phyloP scores from a whole-genome alignment of 805 yeast species.

The Candida michaelii region DNA sequence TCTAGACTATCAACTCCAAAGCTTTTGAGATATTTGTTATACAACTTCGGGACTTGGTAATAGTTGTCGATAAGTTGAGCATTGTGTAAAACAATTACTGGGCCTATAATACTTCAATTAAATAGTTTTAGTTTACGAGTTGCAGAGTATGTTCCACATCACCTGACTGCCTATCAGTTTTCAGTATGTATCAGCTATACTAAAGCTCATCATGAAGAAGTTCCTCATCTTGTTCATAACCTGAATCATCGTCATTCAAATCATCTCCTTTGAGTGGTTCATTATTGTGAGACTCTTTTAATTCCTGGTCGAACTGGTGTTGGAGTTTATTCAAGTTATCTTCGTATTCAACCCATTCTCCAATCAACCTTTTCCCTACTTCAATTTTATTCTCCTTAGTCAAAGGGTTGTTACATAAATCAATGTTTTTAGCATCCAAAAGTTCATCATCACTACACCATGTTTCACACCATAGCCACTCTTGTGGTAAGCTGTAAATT shows the following conservation, averaged over 20 bases:
- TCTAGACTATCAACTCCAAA: too few species aligned
- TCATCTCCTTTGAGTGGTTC: neutral
- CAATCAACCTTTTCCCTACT: slow-evolving; percentile 70
- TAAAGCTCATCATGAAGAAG: slow-evolving; percentile 9
- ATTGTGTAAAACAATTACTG: too few species aligned
- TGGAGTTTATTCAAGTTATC: slow-evolving; percentile 31
- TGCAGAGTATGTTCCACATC: too few species aligned
- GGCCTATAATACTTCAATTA: too few species aligned
- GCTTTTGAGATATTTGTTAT: too few species aligned
- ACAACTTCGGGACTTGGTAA: too few species aligned
- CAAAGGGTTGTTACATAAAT: slow-evolving; percentile 79
- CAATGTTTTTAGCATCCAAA: slow-evolving; percentile 70
- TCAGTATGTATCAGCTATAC: neutral
- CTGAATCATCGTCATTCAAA: neutral
- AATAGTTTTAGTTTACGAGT: too few species aligned
- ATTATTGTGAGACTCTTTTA: neutral
- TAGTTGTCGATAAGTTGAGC: too few species aligned
- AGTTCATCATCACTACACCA: slow-evolving; percentile 76
- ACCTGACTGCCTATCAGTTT: too few species aligned
- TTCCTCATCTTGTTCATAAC: neutral
- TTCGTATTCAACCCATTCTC: slow-evolving; percentile 76
- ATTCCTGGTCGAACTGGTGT: neutral
- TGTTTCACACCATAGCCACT: slow-evolving; percentile 93
- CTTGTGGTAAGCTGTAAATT: slow-evolving; percentile 72
- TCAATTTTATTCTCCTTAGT: slow-evolving; percentile 78